Base-by-base conservation (phyloP, 176 grass and related monocot species). In the Triticum turgidum region DNA sequence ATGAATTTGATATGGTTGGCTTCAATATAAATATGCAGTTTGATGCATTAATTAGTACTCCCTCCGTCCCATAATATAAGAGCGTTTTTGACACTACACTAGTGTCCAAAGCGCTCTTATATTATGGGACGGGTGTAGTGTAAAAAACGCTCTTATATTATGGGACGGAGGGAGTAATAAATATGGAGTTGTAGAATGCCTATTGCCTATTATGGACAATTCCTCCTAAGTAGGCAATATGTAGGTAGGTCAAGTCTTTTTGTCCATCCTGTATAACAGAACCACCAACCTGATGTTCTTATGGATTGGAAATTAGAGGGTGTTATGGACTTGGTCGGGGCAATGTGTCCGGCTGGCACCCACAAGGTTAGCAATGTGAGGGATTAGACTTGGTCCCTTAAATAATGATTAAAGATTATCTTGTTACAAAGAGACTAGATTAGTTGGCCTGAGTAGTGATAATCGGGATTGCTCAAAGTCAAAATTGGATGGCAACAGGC, bases 241-340 rank as follows among this genome's bases (percentile, higher is more conserved):
- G 22, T 80, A 21, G 38, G n/a, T 66, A 47, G 62, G 5, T 65
- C 79, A 80, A 65, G n/a, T 66, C 63, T 21, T 38, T 69, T 33
- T 69, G 58, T 75, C 56, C 82, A 75, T 75, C 37, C 37, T 27
- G 21, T 47, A 29, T 75, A 64, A 75, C 25, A 84, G 54, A 84
- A 75, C 41, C 18, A 45, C 1, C 1, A 83, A 72, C 11, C 35
- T 73, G 22, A 73, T 61, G 34, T 42, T 44, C 14, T 73, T 73
- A n/a, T 9, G 6, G 52, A 58, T 29, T 71, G 25, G 14, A 83
- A 72, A 42, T 61, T 72, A 72, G 68, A 62, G 63, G 25, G 51
- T 29, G 9, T 29, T 44, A 84, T 74, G 72, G 22, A 76, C 44
- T 76, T 75, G 72, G 42, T 41, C 15, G 49, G 41, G 44, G 44